Evolutionary conservation across 371 early-diverging fungal species (phyloP).

Genomic region (Nematocida displodere): DNA sequence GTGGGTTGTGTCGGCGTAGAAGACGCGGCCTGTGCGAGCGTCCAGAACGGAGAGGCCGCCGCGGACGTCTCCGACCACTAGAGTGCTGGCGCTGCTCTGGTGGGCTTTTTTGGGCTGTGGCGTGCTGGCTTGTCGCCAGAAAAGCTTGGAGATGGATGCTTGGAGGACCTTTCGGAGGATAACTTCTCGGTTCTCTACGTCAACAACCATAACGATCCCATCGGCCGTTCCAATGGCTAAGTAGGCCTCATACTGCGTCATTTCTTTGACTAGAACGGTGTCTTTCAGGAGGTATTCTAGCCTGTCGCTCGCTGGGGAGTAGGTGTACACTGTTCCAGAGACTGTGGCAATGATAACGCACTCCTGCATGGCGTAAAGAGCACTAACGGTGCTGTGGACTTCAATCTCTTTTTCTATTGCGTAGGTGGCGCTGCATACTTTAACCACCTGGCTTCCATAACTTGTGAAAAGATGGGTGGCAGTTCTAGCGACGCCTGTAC

Average conservation of each 20-base stretch:
- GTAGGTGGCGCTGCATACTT: not conserved
- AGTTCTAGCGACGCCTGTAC: not conserved
- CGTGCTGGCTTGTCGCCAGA: not conserved
- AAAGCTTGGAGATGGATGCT: not conserved
- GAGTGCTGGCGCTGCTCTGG: not conserved
- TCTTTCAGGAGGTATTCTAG: slow-evolving; percentile 26
- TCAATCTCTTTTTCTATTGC: not conserved
- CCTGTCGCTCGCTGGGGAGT: not conserved
- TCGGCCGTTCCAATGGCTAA: slow-evolving; percentile 26
- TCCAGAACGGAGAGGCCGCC: slow-evolving; percentile 11
- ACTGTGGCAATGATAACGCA: not conserved
- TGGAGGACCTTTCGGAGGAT: slow-evolving; percentile 5
- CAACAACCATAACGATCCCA: slow-evolving; percentile 15
- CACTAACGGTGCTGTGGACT: not conserved
- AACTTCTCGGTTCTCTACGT: not conserved
- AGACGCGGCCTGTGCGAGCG: not conserved
- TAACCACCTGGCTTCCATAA: not conserved
- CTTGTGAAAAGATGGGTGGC: not conserved
- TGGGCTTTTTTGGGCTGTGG: not conserved
- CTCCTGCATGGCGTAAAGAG: not conserved
- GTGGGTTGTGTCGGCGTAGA: slow-evolving; percentile 9
- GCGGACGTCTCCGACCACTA: slow-evolving; percentile 14
- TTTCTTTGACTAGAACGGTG: not conserved
- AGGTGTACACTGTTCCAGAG: slow-evolving; percentile 1
- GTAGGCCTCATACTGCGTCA: not conserved